Base-by-base conservation (phyloP, 1,284 basidiomycete genomes). In the Sporisorium sorghi region DNA sequence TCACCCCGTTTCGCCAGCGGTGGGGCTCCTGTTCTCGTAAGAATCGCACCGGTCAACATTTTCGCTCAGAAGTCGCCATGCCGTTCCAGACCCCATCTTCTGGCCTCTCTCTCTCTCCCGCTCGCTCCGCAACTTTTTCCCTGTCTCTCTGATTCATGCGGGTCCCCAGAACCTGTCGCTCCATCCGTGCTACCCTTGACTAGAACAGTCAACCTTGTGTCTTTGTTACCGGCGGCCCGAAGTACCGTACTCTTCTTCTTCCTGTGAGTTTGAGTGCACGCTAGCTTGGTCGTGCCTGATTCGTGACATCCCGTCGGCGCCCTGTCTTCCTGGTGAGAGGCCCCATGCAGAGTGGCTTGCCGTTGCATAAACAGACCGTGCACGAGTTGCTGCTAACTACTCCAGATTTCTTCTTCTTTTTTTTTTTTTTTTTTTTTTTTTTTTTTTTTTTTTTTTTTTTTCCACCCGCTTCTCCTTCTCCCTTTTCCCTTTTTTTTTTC, bases 91-190 rank as follows among this genome's bases (percentile, higher is more conserved):
- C 28, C 46, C 46, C 30, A 12, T 30, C 46, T 2, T 14, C n/a
- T n/a, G n/a, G n/a, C n/a, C n/a, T n/a, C n/a, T 40, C 8, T 15
- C 8, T 19, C 11, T 5, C 24, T 17, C 14, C 17, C 17, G 15
- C 28, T 47, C 28, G 28, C 46, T 30, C 26, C 17, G 12, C 46
- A 30, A n/a, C 12, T 24, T 44, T 24, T 24, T 12, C 6, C 2
- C 14, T 40, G 44, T 24, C 44, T n/a, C 44, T 46, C 44, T 30
- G 28, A 23, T 47, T 28, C 44, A 47, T 47, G 17, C 44, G 44
- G 26, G 28, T 30, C 44, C 26, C 17, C 12, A 11, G n/a, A 1
- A 17, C 44, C 24, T 46, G 8, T 14, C 30, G n/a, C 30, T 33
- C 47, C 4, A 19, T 24, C 32, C 49, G 32, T 23, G 5, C 28